Evolutionary conservation across 805 yeast species (phyloP).

Genomic region (Sugiyamaella lignohabitans): DNA sequence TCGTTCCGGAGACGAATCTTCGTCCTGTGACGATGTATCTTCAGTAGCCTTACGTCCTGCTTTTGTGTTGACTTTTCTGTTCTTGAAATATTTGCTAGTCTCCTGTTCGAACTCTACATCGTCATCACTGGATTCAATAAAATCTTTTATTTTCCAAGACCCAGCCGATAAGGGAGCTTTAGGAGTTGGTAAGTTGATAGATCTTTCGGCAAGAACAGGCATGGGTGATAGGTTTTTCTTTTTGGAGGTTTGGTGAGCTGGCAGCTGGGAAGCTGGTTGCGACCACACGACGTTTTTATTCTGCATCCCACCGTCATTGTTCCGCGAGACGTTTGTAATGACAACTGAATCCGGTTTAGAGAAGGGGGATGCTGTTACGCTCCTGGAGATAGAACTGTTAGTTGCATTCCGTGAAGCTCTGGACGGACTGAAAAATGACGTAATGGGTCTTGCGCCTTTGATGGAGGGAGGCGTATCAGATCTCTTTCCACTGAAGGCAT

Average conservation of each 20-base stretch:
- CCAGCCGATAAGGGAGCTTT: background rate
- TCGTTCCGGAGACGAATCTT: conserved; percentile 7
- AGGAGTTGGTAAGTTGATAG: background rate
- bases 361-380: too few species aligned
- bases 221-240: too few species aligned
- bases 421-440: background rate
- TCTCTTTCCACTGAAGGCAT: background rate
- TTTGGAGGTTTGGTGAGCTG: too few species aligned
- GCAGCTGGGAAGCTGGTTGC: too few species aligned
- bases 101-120: background rate
- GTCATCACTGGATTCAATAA: conserved; percentile 8
- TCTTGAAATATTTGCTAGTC: conserved; percentile 1
- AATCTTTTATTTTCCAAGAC: conserved; percentile 2
- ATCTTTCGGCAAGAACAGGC: background rate
- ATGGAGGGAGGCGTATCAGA: background rate
- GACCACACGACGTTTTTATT: too few species aligned
- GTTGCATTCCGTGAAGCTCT: too few species aligned
- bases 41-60: background rate
- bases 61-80: background rate
- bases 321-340: too few species aligned
- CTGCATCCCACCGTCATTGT: too few species aligned
- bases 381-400: too few species aligned
- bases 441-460: background rate
- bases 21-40: conserved; percentile 4
- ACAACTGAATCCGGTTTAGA: too few species aligned